Evolutionary conservation across 768 basidiomycete species (phyloP), one percentile per base, ranked within the genome.

Genomic region (Leccinum subgranulosum): DNA sequence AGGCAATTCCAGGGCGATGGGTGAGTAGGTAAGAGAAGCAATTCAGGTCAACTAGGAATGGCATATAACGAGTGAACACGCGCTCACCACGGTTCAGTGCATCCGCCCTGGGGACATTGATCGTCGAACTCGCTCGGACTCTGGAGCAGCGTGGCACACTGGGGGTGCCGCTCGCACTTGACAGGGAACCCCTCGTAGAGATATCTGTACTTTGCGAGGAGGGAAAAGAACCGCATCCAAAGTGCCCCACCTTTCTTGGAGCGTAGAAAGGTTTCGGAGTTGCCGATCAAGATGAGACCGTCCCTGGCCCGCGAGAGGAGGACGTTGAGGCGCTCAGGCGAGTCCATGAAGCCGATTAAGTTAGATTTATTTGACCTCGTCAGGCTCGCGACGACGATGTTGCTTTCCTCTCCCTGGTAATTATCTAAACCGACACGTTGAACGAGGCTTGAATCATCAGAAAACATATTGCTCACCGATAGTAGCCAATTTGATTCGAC

Each of bases 341-440:
- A 77, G 50, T 70, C 79, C 86, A 89, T 87, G 70, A 89, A 89
- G 0, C 88, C 87, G 34, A 89, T 88, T 57, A 83, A 76, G 51
- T 79, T 66, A 0, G 71, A 63, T 0, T 71, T 8, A 58, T 89
- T 88, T 63, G 86, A 86, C 43, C 87, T 67, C 0, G 84, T 86
- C 11, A 89, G 69, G 6, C 80, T 82, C 6, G 77, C 75, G 25
- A 89, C 72, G 21, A 89, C 85, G 51, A 90, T 83, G 25, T 88
- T 79, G 53, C 84, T 83, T 65, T 89, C 87, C 62, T 89, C 87
- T 10, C 87, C 87, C 61, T 89, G 87, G 59, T 87, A 89, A 62
- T 89, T 89, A 59, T 89, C 87, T 88, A 54, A 10, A 17, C 12
- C n/a, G 12, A 3, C 4, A 12, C 9, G n/a, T 39, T 27, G 15